phyloP scores from a whole-genome alignment of 345 rosid species.

The Populus nigra region DNA sequence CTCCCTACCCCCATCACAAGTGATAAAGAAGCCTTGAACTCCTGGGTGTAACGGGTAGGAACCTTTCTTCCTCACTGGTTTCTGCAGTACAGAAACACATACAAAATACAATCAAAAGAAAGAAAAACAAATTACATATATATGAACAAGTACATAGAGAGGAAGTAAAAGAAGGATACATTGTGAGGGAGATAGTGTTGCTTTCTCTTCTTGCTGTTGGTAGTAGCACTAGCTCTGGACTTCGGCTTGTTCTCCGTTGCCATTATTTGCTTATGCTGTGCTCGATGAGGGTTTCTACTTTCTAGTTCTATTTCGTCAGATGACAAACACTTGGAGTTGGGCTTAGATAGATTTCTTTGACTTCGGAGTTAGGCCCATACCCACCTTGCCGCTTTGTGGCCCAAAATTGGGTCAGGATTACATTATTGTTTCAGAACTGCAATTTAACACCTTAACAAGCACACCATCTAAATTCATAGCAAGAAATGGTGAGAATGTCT shows the following conservation, averaged over 20 bases:
- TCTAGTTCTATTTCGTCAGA: not conserved
- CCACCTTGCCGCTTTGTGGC: not conserved
- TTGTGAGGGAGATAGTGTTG: conserved; percentile 73
- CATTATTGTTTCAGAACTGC: not conserved
- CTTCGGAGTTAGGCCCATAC: not conserved
- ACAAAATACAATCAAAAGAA: not conserved
- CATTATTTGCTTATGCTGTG: conserved; percentile 30
- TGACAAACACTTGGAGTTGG: not conserved
- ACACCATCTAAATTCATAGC: too few species aligned
- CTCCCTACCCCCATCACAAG: conserved; percentile 93
- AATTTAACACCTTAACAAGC: not conserved
- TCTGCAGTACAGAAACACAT: conserved; percentile 36
- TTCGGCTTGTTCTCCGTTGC: conserved; percentile 41
- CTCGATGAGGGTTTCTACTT: not conserved
- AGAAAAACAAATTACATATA: not conserved
- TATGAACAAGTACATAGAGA: not conserved
- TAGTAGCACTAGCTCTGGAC: not conserved
- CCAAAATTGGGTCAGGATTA: not conserved
- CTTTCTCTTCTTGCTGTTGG: conserved; percentile 66
- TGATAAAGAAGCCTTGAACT: conserved; percentile 81
- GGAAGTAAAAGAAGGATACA: conserved; percentile 24
- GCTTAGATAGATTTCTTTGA: not conserved
- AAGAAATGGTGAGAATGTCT: too few species aligned
- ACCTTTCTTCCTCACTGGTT: conserved; percentile 79
- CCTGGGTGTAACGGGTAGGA: conserved; percentile 82